A percentile compares a stretch with the other conserved stretches of the same genome.
phyloP scores from a whole-genome alignment of 148 eudicot genomes.

The Rhododendron mucronatum region DNA sequence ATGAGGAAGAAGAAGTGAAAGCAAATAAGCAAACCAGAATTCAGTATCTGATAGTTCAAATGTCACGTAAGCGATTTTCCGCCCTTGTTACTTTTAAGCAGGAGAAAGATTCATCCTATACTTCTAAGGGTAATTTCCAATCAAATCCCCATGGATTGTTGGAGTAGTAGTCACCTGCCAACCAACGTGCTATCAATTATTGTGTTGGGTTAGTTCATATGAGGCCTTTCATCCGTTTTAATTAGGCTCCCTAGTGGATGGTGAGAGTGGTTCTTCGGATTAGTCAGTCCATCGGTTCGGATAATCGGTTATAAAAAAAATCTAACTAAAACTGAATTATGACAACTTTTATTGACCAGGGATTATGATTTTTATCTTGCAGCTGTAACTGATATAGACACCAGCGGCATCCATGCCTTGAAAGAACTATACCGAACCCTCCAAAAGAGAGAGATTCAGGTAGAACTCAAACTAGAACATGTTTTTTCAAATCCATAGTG shows the following conservation, averaged over 20 bases:
- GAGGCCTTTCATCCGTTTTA: background rate
- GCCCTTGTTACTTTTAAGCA: background rate
- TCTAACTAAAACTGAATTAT: background rate
- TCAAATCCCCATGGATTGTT: background rate
- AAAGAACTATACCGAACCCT: conserved; percentile 56
- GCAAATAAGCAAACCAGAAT: conserved; percentile 29
- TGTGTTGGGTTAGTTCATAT: background rate
- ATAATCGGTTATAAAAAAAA: background rate
- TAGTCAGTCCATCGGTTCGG: background rate
- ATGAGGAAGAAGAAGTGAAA: conserved; percentile 43
- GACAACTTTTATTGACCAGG: background rate
- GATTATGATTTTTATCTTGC: conserved; percentile 15
- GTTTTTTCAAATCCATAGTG: background rate
- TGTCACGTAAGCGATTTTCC: conserved; percentile 49
- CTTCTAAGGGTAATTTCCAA: background rate
- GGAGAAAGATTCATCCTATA: too few species aligned
- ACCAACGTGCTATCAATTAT: background rate
- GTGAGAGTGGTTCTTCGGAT: too few species aligned
- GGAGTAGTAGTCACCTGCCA: background rate
- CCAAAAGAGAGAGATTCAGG: conserved; percentile 48
- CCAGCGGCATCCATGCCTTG: conserved; percentile 65
- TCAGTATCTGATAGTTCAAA: conserved; percentile 41
- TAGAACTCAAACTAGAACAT: conserved; percentile 8
- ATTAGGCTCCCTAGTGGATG: background rate
- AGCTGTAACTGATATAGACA: conserved; percentile 77